These are phyloP conservation scores for Dissoconium aciculare DNA, from an alignment of 2,329 filamentous ascomycete species.

Conservation along the genomic window DNA sequence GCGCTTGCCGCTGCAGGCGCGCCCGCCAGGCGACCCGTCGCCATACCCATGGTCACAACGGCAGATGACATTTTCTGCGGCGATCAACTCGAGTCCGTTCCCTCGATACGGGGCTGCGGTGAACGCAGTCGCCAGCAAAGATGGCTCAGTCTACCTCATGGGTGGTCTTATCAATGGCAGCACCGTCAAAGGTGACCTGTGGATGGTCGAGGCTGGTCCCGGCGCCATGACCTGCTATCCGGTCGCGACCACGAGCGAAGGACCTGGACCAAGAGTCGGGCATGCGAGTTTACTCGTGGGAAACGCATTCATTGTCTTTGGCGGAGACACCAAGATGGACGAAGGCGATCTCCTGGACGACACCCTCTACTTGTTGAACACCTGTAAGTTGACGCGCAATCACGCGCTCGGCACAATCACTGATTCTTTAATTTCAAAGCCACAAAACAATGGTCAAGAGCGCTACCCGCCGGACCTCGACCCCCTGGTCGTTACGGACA, in stretches of 20 bases:
- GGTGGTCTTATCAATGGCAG: slow-evolving; percentile 88
- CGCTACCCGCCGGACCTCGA: slow-evolving; percentile 69
- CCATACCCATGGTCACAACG: slow-evolving; percentile 95
- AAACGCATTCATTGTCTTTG: slow-evolving; percentile 98
- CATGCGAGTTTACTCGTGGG: slow-evolving; percentile 89
- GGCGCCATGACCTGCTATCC: slow-evolving; percentile 82
- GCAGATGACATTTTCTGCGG: slow-evolving; percentile 62
- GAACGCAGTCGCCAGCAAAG: slow-evolving; percentile 82
- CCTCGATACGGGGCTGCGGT: slow-evolving; percentile 94
- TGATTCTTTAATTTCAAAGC: slow-evolving; percentile 38
- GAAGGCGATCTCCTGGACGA: slow-evolving; percentile 85
- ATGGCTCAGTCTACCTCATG: slow-evolving; percentile 96
- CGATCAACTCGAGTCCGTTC: slow-evolving; percentile 71
- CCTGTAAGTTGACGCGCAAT: slow-evolving; percentile 53
- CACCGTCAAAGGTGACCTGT: slow-evolving; percentile 90
- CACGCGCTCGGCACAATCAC: background rate
- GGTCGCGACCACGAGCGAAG: slow-evolving; percentile 79
- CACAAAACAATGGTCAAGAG: slow-evolving; percentile 93
- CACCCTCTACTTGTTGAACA: slow-evolving; percentile 91
- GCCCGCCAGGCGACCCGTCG: slow-evolving; percentile 50
- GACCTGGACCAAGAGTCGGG: slow-evolving; percentile 84
- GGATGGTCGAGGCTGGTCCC: slow-evolving; percentile 83
- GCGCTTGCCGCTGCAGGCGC: slow-evolving; percentile 18
- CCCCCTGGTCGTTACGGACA: slow-evolving; percentile 90
- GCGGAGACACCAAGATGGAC: slow-evolving; percentile 93